Conservation (phyloP, 1,284 basidiomycete genomes). For the Ganoderma meredithae region DNA sequence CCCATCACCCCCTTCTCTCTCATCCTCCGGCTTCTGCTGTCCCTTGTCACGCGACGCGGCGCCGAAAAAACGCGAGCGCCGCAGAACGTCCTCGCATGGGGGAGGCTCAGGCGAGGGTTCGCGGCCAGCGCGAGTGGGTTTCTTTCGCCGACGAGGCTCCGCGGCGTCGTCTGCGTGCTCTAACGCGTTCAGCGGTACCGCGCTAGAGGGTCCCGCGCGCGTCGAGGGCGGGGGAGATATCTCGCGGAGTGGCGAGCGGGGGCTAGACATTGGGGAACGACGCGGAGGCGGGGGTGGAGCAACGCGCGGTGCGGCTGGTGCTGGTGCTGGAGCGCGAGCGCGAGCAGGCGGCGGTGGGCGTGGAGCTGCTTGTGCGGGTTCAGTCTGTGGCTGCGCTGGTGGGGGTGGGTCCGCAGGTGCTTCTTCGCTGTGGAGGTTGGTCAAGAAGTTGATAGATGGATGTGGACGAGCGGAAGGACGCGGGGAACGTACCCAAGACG, state of each 20-base stretch:
- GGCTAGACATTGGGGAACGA: not conserved
- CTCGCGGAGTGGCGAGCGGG: slow-evolving; percentile 38
- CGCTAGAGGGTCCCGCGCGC: slow-evolving; percentile 32
- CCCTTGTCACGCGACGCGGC: slow-evolving; percentile 3
- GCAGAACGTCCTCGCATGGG: slow-evolving; percentile 25
- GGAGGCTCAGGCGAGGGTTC: slow-evolving; percentile 39
- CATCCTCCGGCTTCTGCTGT: not conserved
- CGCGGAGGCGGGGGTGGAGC: not conserved
- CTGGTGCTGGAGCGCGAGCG: slow-evolving; percentile 11
- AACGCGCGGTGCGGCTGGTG: slow-evolving; percentile 1
- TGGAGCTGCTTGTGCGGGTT: slow-evolving; percentile 18
- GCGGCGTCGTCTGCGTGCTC: slow-evolving; percentile 51
- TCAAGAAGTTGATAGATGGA: not conserved
- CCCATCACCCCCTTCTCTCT: not conserved
- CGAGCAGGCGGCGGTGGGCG: slow-evolving; percentile 13
- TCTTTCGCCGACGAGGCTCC: slow-evolving; percentile 50
- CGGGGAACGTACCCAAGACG: slow-evolving; percentile 63
- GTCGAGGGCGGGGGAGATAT: slow-evolving; percentile 33
- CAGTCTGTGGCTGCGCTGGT: slow-evolving; percentile 8
- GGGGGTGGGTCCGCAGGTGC: slow-evolving; percentile 27
- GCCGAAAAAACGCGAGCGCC: slow-evolving; percentile 33
- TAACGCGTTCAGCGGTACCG: slow-evolving; percentile 3
- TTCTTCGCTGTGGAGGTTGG: slow-evolving; percentile 5
- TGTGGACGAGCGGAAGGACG: not conserved
- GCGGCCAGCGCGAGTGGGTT: slow-evolving; percentile 33